Evolutionary conservation across 2,329 filamentous ascomycete species (phyloP).

Genomic region (Aschersonia sp.): DNA sequence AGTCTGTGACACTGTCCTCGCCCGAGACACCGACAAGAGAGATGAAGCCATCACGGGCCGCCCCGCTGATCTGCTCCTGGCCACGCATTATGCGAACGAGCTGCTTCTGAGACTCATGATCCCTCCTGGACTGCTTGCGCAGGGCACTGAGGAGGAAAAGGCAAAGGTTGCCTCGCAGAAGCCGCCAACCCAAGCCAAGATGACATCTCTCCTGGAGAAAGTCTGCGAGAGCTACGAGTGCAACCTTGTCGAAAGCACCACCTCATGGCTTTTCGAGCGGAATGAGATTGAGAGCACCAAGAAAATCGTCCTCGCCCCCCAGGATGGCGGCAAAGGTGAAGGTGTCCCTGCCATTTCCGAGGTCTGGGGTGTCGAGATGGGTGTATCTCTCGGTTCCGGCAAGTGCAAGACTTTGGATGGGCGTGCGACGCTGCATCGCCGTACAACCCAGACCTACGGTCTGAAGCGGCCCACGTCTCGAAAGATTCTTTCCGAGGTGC

Average conservation of each 20-base stretch:
- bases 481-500: slow-evolving; percentile 82
- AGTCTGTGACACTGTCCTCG: slow-evolving; percentile 81
- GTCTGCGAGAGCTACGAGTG: slow-evolving; percentile 81
- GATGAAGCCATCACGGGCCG: slow-evolving; percentile 57
- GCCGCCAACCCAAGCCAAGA: slow-evolving; percentile 71
- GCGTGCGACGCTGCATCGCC: slow-evolving; percentile 81
- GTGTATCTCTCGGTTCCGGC: slow-evolving; percentile 76
- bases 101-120: slow-evolving; percentile 81
- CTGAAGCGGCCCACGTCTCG: slow-evolving; percentile 90
- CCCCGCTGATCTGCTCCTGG: slow-evolving; percentile 74
- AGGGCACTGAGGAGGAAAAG: slow-evolving; percentile 87
- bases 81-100: slow-evolving; percentile 92
- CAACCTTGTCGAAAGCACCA: slow-evolving; percentile 93
- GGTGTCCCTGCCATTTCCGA: slow-evolving; percentile 79
- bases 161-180: slow-evolving; percentile 76
- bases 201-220: slow-evolving; percentile 80
- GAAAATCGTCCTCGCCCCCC: slow-evolving; percentile 88
- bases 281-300: slow-evolving; percentile 96
- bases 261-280: slow-evolving; percentile 88
- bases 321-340: slow-evolving; percentile 81
- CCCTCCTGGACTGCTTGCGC: slow-evolving; percentile 71
- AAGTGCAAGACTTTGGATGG: slow-evolving; percentile 90
- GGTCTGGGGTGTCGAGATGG: slow-evolving; percentile 96
- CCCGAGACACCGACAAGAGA: slow-evolving; percentile 45
- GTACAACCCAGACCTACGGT: slow-evolving; percentile 80